phyloP scores from a whole-genome alignment of 2,329 filamentous ascomycete genomes.

The Pestalotiopsis sp. region DNA sequence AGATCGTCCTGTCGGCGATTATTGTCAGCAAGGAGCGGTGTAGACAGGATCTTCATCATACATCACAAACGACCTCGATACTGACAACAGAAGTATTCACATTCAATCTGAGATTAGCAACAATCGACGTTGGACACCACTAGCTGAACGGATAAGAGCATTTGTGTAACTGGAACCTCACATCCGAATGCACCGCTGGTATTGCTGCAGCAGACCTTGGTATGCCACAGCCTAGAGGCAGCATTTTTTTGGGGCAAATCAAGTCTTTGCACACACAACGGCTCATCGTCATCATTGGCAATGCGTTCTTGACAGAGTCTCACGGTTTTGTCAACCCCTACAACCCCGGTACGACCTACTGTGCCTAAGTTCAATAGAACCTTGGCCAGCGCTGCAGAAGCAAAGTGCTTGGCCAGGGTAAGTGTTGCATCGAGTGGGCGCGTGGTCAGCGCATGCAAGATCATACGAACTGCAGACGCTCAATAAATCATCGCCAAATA shows the following conservation, averaged over 20 bases:
- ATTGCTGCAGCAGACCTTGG: slow-evolving; percentile 21
- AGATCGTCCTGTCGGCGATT: not conserved
- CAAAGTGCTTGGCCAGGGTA: not conserved
- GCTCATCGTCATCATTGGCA: slow-evolving; percentile 20
- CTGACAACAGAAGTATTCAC: not conserved
- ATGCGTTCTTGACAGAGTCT: slow-evolving; percentile 21
- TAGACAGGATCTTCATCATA: not conserved
- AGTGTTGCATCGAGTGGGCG: not conserved
- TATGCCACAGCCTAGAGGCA: slow-evolving; percentile 16
- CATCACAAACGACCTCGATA: not conserved
- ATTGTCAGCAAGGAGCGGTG: not conserved
- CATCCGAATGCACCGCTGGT: slow-evolving; percentile 28
- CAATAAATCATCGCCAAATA: slow-evolving; percentile 14
- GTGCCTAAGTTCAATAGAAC: slow-evolving; percentile 1
- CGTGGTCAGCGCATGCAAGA: slow-evolving; percentile 24
- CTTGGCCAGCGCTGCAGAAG: not conserved
- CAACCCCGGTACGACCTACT: slow-evolving; percentile 9
- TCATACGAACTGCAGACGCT: slow-evolving; percentile 17
- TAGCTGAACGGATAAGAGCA: slow-evolving; percentile 29
- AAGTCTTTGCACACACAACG: slow-evolving; percentile 18
- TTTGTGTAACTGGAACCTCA: slow-evolving; percentile 26
- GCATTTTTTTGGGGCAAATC: slow-evolving; percentile 17
- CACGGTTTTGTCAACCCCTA: slow-evolving; percentile 30
- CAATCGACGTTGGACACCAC: slow-evolving; percentile 15
- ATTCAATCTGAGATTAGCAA: slow-evolving; percentile 19